These are phyloP conservation scores for Lentinula aciculospora DNA, from an alignment of 768 basidiomycete genomes.

Conservation along the genomic window DNA sequence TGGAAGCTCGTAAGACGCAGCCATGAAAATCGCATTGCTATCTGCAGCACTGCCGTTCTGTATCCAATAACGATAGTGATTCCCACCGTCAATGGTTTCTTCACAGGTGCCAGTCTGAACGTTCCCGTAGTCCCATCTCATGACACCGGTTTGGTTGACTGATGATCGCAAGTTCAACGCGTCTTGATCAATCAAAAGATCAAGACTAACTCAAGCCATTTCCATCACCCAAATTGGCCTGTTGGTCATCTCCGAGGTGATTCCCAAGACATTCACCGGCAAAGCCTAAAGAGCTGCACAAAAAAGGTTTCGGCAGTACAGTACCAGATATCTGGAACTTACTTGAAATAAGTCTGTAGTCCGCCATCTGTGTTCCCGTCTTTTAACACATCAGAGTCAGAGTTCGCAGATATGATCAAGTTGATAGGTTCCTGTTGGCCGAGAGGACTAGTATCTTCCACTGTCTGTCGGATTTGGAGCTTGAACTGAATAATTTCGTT, in stretches of 20 bases:
- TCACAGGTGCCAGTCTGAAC: conserved; percentile 74
- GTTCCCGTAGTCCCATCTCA: conserved; percentile 82
- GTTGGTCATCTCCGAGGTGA: conserved; percentile 61
- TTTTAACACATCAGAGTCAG: conserved; percentile 63
- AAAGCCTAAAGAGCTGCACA: conserved; percentile 61
- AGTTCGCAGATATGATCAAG: conserved; percentile 70
- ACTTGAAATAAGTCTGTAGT: conserved; percentile 78
- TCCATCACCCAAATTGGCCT: conserved; percentile 81
- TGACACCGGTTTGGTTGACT: conserved; percentile 79
- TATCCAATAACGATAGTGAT: conserved; percentile 86
- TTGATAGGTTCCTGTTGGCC: conserved; percentile 89
- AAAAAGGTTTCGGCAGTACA: background rate
- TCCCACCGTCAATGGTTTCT: conserved; percentile 81
- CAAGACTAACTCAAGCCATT: conserved; percentile 53
- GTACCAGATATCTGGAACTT: conserved; percentile 21
- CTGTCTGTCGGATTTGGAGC: conserved; percentile 29
- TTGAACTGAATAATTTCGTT: background rate
- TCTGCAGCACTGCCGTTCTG: conserved; percentile 64
- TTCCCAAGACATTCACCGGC: conserved; percentile 82
- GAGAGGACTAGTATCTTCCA: conserved; percentile 52
- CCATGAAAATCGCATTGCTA: conserved; percentile 74
- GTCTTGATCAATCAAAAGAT: background rate
- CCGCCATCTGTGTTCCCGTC: conserved; percentile 61
- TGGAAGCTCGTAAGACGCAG: conserved; percentile 67
- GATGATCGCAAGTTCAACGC: background rate